Base-by-base conservation (phyloP, 306 rosid species). In the Trichosanthes truncata region DNA sequence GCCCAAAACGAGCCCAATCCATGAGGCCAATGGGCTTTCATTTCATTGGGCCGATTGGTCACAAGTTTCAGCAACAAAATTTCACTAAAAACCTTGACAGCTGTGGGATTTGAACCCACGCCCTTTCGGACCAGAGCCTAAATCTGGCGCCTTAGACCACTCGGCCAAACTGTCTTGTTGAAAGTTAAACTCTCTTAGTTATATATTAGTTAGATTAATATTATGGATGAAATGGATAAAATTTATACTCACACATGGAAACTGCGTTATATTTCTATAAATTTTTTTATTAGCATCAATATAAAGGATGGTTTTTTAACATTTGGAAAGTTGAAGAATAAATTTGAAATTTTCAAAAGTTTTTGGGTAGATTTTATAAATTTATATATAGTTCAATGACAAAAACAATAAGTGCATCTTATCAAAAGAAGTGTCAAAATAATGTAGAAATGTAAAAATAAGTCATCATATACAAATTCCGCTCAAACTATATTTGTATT, bases 91-190 rank as follows among this genome's bases (percentile, higher is more conserved):
- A 23, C 0, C 1, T 0, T 83, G 92, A 88, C 92, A 84, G 93
- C 93, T 91, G 93, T 91, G 93, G 92, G 93, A 91, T 89, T 91
- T 91, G 97, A 91, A 91, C 97, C 94, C 92, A 88, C 93, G 92
- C 97, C 93, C 93, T 91, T 91, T 83, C 93, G 97, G 97, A 91
- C 89, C 91, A 89, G 93, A 89, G 97, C 97, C 93, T 89, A 91
- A 89, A 88, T 90, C 90, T 90, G 87, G 88, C 89, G 91, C 88
- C 93, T 86, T 88, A 90, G 89, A 91, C 97, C 93, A 89, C 94
- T 89, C 94, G 94, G 94, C 92, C 97, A 90, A 90, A 91, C 94
- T 84, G 90, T 88, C 92, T 23, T 74, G 20, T 4, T 74, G 61
- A 23, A 2, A 41, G 0, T 3, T 0, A 13, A 31, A 12, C 2